These are phyloP conservation scores for Kitagawia praeruptora DNA, from an alignment of 129 eudicot species.

Conservation along the genomic window DNA sequence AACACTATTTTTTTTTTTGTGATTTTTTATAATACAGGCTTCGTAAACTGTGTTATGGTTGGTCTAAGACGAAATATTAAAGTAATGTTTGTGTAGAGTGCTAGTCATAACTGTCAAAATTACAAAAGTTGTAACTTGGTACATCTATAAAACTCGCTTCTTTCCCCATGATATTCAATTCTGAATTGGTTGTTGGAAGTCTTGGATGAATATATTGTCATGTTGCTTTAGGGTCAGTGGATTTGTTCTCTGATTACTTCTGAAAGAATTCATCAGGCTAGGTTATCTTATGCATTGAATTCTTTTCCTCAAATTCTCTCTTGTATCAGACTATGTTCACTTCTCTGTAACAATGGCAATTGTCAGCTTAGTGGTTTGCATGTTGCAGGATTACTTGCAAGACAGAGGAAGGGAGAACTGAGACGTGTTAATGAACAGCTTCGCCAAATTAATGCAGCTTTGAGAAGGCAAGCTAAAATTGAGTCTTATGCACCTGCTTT, in stretches of 20 bases:
- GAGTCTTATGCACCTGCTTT: slow-evolving; percentile 93
- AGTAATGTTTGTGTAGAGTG: neutral
- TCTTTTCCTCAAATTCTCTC: neutral
- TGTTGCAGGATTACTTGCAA: slow-evolving; percentile 71
- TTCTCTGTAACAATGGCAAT: neutral
- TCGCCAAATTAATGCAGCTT: slow-evolving; percentile 87
- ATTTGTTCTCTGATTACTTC: neutral
- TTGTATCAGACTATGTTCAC: neutral
- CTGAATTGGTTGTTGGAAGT: neutral
- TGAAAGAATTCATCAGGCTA: neutral
- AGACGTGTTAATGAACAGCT: slow-evolving; percentile 77
- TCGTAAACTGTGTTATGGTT: neutral
- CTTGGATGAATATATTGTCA: neutral
- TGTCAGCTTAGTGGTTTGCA: neutral
- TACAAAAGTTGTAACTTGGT: neutral
- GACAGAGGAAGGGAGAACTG: slow-evolving; percentile 84
- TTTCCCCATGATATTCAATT: neutral
- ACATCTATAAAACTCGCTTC: neutral
- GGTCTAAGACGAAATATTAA: neutral
- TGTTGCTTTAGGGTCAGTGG: neutral
- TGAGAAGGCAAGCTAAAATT: slow-evolving; percentile 96
- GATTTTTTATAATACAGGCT: neutral
- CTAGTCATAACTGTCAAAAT: neutral
- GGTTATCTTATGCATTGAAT: neutral
- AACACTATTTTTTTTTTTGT: neutral